Evolutionary conservation across 2,329 filamentous ascomycete species (phyloP).

Genomic region (Penicillium sp.): DNA sequence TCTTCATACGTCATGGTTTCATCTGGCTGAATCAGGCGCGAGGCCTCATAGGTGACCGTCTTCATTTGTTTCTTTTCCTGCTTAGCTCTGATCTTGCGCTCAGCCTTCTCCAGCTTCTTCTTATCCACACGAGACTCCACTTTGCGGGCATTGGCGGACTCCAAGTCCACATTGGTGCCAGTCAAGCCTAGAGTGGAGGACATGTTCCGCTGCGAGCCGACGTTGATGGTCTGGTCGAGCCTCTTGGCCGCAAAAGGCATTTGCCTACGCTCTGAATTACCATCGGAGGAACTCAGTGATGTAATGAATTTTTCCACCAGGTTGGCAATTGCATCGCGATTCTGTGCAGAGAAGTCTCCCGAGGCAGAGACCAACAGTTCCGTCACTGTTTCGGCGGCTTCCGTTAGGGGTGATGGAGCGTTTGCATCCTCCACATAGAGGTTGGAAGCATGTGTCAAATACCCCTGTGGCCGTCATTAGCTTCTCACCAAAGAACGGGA

Average conservation of each 20-base stretch:
- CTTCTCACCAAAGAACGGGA: background rate
- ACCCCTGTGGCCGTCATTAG: constrained; percentile 56
- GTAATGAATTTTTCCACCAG: constrained; percentile 89
- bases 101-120: constrained; percentile 99
- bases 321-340: constrained; percentile 75
- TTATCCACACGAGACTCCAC: constrained; percentile 96
- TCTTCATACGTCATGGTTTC: constrained; percentile 93
- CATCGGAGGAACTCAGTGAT: constrained; percentile 73
- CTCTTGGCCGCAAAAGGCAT: constrained; percentile 76
- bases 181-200: constrained; percentile 91
- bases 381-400: constrained; percentile 82
- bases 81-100: constrained; percentile 95
- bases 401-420: constrained; percentile 72
- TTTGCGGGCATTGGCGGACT: constrained; percentile 88
- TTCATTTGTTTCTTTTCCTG: constrained; percentile 99
- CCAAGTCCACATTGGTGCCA: constrained; percentile 81
- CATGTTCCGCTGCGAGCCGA: constrained; percentile 90
- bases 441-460: constrained; percentile 88
- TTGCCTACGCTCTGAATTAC: constrained; percentile 65
- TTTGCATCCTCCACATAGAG: constrained; percentile 71
- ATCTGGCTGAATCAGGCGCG: constrained; percentile 77
- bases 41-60: constrained; percentile 96
- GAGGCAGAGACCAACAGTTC: constrained; percentile 91
- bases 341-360: constrained; percentile 69
- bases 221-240: constrained; percentile 91